phyloP scores from a whole-genome alignment of 1,284 basidiomycete species.

The Marasmius sp. region DNA sequence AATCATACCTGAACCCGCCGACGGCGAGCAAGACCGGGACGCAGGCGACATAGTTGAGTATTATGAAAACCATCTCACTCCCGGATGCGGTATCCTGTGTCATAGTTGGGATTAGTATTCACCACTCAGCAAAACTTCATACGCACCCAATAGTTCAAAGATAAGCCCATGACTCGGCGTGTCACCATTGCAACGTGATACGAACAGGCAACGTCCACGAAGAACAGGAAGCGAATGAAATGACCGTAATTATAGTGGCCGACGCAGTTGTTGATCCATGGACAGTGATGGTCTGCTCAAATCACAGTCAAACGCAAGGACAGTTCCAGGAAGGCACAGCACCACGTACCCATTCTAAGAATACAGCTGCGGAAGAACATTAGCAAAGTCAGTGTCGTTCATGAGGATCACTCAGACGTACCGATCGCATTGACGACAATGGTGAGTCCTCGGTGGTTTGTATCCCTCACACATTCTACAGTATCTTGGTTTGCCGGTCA shows the following conservation, averaged over 20 bases:
- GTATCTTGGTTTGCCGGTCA: constrained; percentile 77
- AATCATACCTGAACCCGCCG: constrained; percentile 74
- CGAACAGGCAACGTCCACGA: constrained; percentile 83
- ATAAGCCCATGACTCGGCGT: constrained; percentile 54
- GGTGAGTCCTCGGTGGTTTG: constrained; percentile 82
- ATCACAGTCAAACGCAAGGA: constrained; percentile 5
- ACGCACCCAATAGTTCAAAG: constrained; percentile 53
- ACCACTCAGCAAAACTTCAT: background rate
- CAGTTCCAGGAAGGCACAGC: background rate
- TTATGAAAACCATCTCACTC: constrained; percentile 77
- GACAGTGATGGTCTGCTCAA: constrained; percentile 84
- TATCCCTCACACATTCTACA: constrained; percentile 78
- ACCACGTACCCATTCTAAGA: constrained; percentile 71
- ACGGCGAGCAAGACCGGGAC: constrained; percentile 85
- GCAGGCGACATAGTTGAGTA: constrained; percentile 87
- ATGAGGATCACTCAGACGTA: constrained; percentile 33
- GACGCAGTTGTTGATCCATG: constrained; percentile 90
- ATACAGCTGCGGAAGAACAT: constrained; percentile 54
- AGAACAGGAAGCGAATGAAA: constrained; percentile 92
- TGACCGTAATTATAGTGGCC: constrained; percentile 89
- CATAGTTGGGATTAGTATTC: background rate
- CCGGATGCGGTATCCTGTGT: constrained; percentile 68
- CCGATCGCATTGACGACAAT: constrained; percentile 84
- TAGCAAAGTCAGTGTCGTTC: background rate
- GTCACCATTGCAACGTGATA: constrained; percentile 84